Evolutionary conservation across 2,329 filamentous ascomycete genomes (phyloP).

Genomic region (Botrytis squamosa): DNA sequence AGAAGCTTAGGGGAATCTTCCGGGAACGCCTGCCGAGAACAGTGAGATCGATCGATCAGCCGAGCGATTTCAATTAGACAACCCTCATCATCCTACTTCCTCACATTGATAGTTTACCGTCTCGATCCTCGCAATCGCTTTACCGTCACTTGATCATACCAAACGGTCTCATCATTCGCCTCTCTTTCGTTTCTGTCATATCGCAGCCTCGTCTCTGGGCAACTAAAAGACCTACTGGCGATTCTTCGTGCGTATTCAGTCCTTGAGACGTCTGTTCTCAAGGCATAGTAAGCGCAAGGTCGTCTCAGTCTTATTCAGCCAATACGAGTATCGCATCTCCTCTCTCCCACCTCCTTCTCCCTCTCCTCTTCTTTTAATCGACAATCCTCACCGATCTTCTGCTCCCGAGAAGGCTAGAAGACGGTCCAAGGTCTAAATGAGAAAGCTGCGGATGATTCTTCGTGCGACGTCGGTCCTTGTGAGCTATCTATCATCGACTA

Average conservation of each 20-base stretch:
- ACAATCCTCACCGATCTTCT: not conserved
- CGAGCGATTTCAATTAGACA: not conserved
- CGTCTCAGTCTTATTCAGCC: not conserved
- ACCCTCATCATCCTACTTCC: not conserved
- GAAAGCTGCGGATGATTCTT: not conserved
- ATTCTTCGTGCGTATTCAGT: not conserved
- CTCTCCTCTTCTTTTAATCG: not conserved
- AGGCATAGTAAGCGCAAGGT: not conserved
- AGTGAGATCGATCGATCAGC: not conserved
- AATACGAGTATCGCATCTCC: not conserved
- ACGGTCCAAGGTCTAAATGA: not conserved
- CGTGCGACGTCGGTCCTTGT: not conserved
- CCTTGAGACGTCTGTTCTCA: not conserved
- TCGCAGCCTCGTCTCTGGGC: not conserved
- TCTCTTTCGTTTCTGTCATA: not conserved
- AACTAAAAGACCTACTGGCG: not conserved
- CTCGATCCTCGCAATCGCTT: no score
- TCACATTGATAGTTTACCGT: not conserved
- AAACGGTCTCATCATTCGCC: not conserved
- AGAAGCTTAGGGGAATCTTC: not conserved
- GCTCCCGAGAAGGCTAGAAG: not conserved
- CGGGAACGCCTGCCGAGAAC: rapidly evolving
- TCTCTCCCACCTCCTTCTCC: not conserved
- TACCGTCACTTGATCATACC: not conserved
- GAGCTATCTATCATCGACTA: not conserved